Conservation (phyloP, 305 asterid genomes). For the Stenogyne calaminthoides region DNA sequence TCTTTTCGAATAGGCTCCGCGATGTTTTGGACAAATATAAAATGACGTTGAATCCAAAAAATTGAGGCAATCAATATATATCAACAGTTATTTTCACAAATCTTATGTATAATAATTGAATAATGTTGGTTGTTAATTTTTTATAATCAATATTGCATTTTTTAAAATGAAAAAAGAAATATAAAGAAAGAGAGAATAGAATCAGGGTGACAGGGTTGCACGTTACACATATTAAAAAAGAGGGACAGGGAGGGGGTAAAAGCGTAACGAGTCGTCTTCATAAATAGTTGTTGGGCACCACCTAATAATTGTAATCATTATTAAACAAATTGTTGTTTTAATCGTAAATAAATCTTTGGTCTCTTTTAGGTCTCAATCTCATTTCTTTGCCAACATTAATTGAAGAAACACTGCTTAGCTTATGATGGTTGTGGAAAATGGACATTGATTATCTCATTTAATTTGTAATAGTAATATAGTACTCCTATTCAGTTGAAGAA, state of each 20-base stretch:
- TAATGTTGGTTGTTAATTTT: conserved; percentile 7
- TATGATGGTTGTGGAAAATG: neutral
- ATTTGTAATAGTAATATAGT: too few species aligned
- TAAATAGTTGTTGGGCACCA: conserved; percentile 25
- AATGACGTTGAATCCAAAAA: neutral
- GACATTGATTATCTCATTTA: too few species aligned
- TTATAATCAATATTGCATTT: neutral
- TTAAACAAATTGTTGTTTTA: neutral
- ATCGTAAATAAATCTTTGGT: too few species aligned
- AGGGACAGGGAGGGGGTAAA: neutral
- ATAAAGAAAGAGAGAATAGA: neutral
- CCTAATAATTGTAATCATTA: conserved; percentile 25
- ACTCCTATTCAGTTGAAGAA: too few species aligned
- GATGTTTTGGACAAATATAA: neutral
- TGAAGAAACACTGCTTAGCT: neutral
- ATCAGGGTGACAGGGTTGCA: conserved; percentile 39
- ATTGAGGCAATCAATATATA: neutral
- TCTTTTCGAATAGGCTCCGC: neutral
- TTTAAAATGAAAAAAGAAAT: neutral
- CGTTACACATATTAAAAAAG: conserved; percentile 25
- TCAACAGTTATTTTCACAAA: neutral
- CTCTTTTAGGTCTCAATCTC: neutral
- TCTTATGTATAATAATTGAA: neutral
- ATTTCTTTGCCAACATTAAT: neutral
- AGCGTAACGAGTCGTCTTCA: neutral